These are phyloP conservation scores for Parsonsia alboflavescens DNA, from an alignment of 257 asterid genomes.

Conservation along the genomic window DNA sequence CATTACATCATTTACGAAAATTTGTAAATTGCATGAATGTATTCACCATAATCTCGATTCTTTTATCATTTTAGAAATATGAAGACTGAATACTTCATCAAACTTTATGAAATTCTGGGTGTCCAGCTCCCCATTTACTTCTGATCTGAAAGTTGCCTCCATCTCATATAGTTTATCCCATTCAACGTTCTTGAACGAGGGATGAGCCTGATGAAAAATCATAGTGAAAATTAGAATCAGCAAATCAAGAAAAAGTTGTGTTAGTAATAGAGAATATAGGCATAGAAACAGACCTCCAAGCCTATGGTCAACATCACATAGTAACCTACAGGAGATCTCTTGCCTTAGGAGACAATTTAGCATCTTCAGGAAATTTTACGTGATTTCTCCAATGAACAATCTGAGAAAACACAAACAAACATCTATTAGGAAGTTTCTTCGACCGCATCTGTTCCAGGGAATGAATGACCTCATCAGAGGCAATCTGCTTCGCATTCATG, in stretches of 20 bases:
- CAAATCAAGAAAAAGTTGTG: slow-evolving; percentile 1
- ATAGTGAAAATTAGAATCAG: slow-evolving; percentile 10
- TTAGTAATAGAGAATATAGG: slow-evolving; percentile 5
- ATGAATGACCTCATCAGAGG: slow-evolving; percentile 21
- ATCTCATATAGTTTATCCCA: slow-evolving; percentile 93
- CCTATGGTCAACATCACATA: slow-evolving; percentile 93
- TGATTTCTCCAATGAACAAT: slow-evolving; percentile 98
- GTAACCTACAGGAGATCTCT: slow-evolving; percentile 79
- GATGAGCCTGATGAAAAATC: slow-evolving; percentile 63
- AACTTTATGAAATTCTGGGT: slow-evolving; percentile 95
- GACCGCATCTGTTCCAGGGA: slow-evolving; percentile 34
- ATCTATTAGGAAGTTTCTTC: slow-evolving; percentile 2
- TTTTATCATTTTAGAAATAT: background rate
- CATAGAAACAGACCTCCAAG: slow-evolving; percentile 63
- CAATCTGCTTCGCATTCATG: slow-evolving; percentile 13
- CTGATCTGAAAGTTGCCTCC: slow-evolving; percentile 95
- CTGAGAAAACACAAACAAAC: slow-evolving; percentile 34
- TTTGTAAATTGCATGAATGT: background rate
- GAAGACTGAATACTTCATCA: slow-evolving; percentile 57
- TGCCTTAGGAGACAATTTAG: slow-evolving; percentile 69
- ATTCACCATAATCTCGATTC: background rate
- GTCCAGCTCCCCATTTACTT: slow-evolving; percentile 91
- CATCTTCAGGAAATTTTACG: slow-evolving; percentile 73
- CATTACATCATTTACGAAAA: background rate
- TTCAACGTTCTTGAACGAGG: slow-evolving; percentile 75